A percentile compares a stretch with the other conserved stretches of the same genome.
Conservation (phyloP, 768 basidiomycete species). For the Myochromella boudieri region DNA sequence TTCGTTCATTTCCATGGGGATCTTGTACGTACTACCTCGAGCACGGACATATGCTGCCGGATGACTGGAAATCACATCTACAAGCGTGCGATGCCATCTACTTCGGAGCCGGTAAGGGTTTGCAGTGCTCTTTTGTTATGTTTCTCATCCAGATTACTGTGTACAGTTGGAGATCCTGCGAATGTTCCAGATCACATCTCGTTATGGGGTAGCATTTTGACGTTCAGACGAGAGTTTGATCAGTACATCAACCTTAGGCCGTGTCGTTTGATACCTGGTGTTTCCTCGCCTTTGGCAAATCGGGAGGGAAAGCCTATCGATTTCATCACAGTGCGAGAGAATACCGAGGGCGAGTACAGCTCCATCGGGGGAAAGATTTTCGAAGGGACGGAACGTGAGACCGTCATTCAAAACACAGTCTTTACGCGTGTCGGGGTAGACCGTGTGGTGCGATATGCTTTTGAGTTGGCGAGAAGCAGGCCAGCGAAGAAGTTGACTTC, state of each 20-base stretch:
- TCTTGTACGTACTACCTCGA: constrained; percentile 45
- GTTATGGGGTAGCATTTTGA: constrained; percentile 49
- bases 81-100: constrained; percentile 45
- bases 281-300: constrained; percentile 45
- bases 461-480: constrained; percentile 47
- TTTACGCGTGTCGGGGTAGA: constrained; percentile 51
- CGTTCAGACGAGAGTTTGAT: constrained; percentile 52
- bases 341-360: constrained; percentile 59
- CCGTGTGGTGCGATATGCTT: constrained; percentile 51
- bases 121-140: neutral
- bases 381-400: constrained; percentile 37
- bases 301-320: constrained; percentile 42
- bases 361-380: constrained; percentile 45
- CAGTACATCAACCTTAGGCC: constrained; percentile 53
- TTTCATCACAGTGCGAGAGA: constrained; percentile 56
- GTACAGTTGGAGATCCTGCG: constrained; percentile 44
- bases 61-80: constrained; percentile 37
- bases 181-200: constrained; percentile 57
- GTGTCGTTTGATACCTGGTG: constrained; percentile 47
- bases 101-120: constrained; percentile 42
- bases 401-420: constrained; percentile 43
- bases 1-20: constrained; percentile 46
- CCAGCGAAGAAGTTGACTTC: constrained; percentile 51
- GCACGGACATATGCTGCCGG: constrained; percentile 47
- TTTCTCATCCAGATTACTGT: constrained; percentile 14